Evolutionary conservation across 805 yeast genomes (phyloP).

Genomic region (Candida wancherniae): DNA sequence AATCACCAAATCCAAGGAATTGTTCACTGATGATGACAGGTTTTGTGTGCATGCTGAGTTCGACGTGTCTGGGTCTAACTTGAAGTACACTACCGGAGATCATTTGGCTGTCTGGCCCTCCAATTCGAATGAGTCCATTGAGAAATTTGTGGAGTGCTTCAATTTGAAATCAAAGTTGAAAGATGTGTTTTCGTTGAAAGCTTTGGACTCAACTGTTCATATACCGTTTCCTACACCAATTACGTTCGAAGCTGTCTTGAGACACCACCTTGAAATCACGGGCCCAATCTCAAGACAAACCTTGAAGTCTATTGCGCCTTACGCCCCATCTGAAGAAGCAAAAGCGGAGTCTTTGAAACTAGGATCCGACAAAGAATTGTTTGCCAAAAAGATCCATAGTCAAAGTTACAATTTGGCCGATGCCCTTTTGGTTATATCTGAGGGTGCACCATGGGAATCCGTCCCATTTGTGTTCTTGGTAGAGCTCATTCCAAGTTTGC

Average conservation of each 20-base stretch:
- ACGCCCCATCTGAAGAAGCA: constrained; percentile 66
- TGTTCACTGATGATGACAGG: constrained; percentile 61
- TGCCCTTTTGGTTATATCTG: constrained; percentile 56
- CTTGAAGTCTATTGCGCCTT: constrained; percentile 65
- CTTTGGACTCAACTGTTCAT: constrained; percentile 65
- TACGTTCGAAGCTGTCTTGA: constrained; percentile 79
- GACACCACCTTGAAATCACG: constrained; percentile 84
- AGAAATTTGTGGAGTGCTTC: constrained; percentile 59
- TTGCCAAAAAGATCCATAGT: constrained; percentile 59
- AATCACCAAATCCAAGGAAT: constrained; percentile 55
- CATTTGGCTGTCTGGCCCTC: constrained; percentile 95
- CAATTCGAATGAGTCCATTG: constrained; percentile 71
- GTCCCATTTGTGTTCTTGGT: constrained; percentile 83
- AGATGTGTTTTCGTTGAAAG: constrained; percentile 56
- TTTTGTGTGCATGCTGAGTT: constrained; percentile 89
- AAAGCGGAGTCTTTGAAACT: constrained; percentile 48
- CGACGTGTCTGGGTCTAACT: constrained; percentile 67
- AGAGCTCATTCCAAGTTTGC: constrained; percentile 76
- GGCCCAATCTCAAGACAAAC: constrained; percentile 93
- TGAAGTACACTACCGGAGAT: constrained; percentile 91
- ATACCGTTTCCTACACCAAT: constrained; percentile 74
- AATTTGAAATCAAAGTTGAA: constrained; percentile 51
- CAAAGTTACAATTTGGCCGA: constrained; percentile 73
- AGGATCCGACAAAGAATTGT: constrained; percentile 63
- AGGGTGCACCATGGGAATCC: constrained; percentile 60